Evolutionary conservation across 345 rosid genomes (phyloP).

Genomic region (Pistacia atlantica): DNA sequence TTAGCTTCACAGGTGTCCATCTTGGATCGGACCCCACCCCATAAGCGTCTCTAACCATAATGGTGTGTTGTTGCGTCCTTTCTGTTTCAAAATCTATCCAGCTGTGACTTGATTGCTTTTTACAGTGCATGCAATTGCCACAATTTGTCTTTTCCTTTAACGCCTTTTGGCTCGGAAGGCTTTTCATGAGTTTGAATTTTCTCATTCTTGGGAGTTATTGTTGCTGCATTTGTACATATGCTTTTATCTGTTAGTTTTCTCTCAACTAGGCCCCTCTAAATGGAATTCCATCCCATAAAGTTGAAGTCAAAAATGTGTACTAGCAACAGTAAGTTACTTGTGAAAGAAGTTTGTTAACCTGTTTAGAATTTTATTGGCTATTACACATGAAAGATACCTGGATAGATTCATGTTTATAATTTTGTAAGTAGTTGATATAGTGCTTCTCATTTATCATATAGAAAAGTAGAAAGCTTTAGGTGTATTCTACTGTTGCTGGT

Average conservation of each 20-base stretch:
- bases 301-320: not conserved
- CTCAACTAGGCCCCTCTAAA: not conserved
- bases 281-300: not conserved
- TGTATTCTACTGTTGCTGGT: not conserved
- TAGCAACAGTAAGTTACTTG: not conserved
- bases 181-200: not conserved
- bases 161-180: not conserved
- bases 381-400: not conserved
- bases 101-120: not conserved
- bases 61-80: constrained; percentile 41
- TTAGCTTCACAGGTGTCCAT: constrained; percentile 85
- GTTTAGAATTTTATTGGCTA: not conserved
- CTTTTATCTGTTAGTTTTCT: not conserved
- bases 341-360: not conserved
- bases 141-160: not conserved
- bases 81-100: not conserved
- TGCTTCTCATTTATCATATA: not conserved
- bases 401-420: not conserved
- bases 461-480: not conserved
- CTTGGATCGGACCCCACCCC: constrained; percentile 87
- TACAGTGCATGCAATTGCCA: not conserved
- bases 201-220: not conserved
- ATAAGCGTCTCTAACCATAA: constrained; percentile 73
- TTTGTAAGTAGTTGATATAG: not conserved
- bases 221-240: not conserved